Evolutionary conservation across 1,284 basidiomycete species (phyloP).

Genomic region (Melampsora larici-populina): DNA sequence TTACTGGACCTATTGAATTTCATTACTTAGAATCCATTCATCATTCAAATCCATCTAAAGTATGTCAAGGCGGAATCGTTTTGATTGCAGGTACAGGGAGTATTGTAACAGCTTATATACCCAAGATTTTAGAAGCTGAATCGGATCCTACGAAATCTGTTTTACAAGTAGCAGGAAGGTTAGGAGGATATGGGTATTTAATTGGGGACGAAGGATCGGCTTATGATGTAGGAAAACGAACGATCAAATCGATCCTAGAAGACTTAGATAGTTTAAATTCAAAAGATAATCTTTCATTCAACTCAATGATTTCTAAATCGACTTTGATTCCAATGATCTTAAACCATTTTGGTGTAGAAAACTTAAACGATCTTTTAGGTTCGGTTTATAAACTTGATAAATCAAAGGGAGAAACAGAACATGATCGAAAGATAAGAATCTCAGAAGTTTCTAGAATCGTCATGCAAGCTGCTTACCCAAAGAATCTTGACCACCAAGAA

Average conservation of each 20-base stretch:
- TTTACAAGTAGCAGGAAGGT: neutral
- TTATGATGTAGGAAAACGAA: constrained; percentile 23
- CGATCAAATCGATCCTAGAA: constrained; percentile 10
- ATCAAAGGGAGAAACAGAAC: neutral
- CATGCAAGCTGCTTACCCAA: constrained; percentile 14
- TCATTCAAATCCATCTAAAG: neutral
- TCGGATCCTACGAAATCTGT: too few relatives aligned
- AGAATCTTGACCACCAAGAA: neutral
- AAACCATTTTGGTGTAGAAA: constrained; percentile 16
- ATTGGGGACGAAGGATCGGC: constrained; percentile 39
- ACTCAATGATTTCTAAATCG: neutral
- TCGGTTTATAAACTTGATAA: constrained; percentile 12
- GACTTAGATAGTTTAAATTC: constrained; percentile 2
- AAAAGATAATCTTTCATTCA: neutral
- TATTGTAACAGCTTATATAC: constrained; percentile 25
- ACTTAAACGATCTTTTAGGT: neutral
- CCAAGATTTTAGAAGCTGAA: neutral
- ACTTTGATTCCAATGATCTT: neutral
- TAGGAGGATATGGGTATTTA: constrained; percentile 37
- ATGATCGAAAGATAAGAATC: constrained; percentile 22
- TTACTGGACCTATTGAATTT: constrained; percentile 17
- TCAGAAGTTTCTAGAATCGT: constrained; percentile 13
- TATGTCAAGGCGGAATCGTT: constrained; percentile 30
- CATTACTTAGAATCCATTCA: neutral
- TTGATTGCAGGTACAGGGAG: constrained; percentile 41